Base-by-base conservation (phyloP, 2,329 filamentous ascomycete genomes). In the Tolypocladium tundrense region DNA sequence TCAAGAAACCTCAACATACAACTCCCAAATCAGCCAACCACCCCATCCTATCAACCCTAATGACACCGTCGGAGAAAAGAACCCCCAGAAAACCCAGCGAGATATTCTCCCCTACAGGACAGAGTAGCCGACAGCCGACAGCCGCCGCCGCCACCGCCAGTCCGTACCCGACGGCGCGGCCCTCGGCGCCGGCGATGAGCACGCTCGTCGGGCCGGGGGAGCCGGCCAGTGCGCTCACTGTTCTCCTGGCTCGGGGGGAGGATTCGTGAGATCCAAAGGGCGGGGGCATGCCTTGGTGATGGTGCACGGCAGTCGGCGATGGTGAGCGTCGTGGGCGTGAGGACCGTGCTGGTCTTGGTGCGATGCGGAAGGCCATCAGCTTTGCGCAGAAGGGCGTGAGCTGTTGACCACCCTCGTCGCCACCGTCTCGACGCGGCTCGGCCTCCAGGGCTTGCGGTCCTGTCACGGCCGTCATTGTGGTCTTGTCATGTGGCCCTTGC, bases 241-340 rank as follows among this genome's bases (percentile, higher is more conserved):
- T 21, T 31, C 45, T 35, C 53, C 37, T 56, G 54, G 54, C 59
- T 54, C 33, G 41, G 50, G 41, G 50, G 56, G 59, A 39, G 35
- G 56, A 51, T 27, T 27, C 24, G 24, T 19, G 7, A 51, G 21
- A n/a, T 42, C n/a, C n/a, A 39, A 10, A 21, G 48, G 21, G 14
- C 66, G 45, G 72, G 53, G 33, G 45, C 64, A 59, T 61, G 68
- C 69, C 69, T 72, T 65, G 57, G 65, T 62, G 55, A 73, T 60
- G 51, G 79, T 80, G 74, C 79, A 82, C 59, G 79, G 70, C 79
- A 82, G 68, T 81, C 72, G 42, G 74, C 76, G 58, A 86, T 77
- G 65, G 79, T 83, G 62, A 84, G 70, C 57, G 78, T 79, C 64
- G 80, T 71, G 60, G 82, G 76, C 68, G 77, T 73, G 56, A 77